Evolutionary conservation across 768 basidiomycete genomes (phyloP), one percentile per base, ranked within the genome.

Genomic region (Mycena capillaripes): DNA sequence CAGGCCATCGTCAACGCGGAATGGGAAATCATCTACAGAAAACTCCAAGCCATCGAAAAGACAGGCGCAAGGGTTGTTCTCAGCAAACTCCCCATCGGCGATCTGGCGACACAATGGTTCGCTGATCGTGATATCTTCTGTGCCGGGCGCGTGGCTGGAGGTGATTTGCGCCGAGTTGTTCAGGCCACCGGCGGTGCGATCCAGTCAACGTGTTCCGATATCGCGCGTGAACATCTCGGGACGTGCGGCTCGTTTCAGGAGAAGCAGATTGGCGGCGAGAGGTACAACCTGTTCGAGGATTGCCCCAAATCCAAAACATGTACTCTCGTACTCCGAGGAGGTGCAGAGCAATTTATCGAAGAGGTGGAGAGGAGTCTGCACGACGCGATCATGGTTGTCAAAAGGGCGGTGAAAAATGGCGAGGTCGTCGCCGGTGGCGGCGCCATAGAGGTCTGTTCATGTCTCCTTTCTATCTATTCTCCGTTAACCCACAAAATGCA

Each of bases 351-450:
- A 81, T 99, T 99, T 82, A 99, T 99, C 72, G 96, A 96, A 79
- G 98, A 99, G 82, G 97, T 99, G 10, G 97, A 99, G 82, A 86
- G 98, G 67, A 97, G 95, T 90, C 83, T 99, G 76, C 97, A 99
- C 79, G 98, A 99, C 79, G 97, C 97, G 2, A 96, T 99, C 78
- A 99, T 99, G 97, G 97, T 99, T n/a, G 98, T 99, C 52, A 98
- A 98, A 84, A 89, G 98, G 62, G 97, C 98, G 5, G 92, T 99
- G 76, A 93, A 93, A 79, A 99, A 97, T 79, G 96, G 95, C 48
- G 95, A 97, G 65, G 93, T 99, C 60, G 98, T 99, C 40, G 98
- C 98, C 12, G 98, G 98, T 40, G 98, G 98, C 58, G 98, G 98
- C 72, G 98, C 98, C 17, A 93, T 95, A 65, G 98, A 99, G 91